Evolutionary conservation across 768 basidiomycete genomes (phyloP).

Genomic region (Leucogyrophana mollusca): DNA sequence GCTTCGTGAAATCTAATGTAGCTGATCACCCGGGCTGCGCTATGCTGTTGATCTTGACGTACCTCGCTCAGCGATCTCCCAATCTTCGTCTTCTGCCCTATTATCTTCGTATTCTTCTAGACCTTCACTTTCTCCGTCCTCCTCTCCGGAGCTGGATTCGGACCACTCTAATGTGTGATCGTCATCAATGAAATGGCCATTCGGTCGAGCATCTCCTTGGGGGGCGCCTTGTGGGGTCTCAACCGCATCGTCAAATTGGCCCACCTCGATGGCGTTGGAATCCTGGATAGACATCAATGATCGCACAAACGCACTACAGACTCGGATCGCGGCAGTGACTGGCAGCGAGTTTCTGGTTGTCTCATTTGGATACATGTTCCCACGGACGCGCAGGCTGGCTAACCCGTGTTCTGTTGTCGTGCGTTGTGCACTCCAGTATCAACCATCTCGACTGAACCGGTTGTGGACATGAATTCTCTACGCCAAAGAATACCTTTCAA

Average conservation of each 20-base stretch:
- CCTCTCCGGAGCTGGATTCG: constrained; percentile 21
- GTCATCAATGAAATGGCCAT: constrained; percentile 47
- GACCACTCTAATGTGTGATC: constrained; percentile 29
- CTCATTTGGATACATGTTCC: not conserved
- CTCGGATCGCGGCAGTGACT: not conserved
- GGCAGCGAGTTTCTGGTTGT: not conserved
- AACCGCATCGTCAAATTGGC: constrained; percentile 65
- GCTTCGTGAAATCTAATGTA: constrained; percentile 90
- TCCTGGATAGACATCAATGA: constrained; percentile 16
- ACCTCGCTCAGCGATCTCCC: constrained; percentile 86
- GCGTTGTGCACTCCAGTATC: not conserved
- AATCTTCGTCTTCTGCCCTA: constrained; percentile 83
- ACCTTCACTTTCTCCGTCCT: constrained; percentile 17
- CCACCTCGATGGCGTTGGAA: constrained; percentile 35
- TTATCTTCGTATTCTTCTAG: constrained; percentile 53
- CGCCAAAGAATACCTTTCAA: constrained; percentile 49
- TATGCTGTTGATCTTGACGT: constrained; percentile 14
- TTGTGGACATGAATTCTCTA: constrained; percentile 31
- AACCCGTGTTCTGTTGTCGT: too few relatives aligned
- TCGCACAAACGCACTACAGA: not conserved
- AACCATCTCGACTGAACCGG: too few relatives aligned
- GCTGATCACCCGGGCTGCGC: constrained; percentile 1
- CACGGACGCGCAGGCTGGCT: too few relatives aligned
- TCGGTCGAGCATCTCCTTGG: constrained; percentile 17
- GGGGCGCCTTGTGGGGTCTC: constrained; percentile 23